Evolutionary conservation across 148 eudicot species (phyloP), one percentile per base, ranked within the genome.

Genomic region (Nepenthes gracilis): DNA sequence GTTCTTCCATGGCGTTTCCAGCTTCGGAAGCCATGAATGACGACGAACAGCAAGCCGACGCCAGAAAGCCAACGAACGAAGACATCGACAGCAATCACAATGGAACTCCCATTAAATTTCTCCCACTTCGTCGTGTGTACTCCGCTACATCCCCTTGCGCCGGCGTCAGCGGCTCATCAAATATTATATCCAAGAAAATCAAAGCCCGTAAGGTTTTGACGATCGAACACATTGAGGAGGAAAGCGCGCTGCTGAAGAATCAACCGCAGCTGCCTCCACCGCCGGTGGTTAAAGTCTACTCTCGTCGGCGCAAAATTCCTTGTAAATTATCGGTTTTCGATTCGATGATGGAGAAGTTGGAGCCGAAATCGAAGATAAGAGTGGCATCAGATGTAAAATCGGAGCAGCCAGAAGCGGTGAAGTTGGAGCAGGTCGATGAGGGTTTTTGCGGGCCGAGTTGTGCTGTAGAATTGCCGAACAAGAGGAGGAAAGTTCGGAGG

Each of bases 111-210:
- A 38, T 75, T 33, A 71, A 67, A 73, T 83, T 78, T 77, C 75
- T 85, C 4, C 86, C 93, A 11, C 79, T 86, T 8, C 72, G 61
- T 73, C 80, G 80, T 38, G 80, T 85, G 13, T 85, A 83, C 81
- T 85, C 92, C 13, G 76, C 88, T 47, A 76, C 87, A 1, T 64
- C 86, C 0, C 84, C 86, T 2, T 79, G 90, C 12, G 23, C 23
- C 23, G 23, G 23, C 23, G 23, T 23, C 23, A 68, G 62, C 6
- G 81, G 77, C 32, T 74, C 83, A 2, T 71, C 85, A 34, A 66
- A 65, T 43, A 74, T 73, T 54, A 71, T 74, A n/a, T 81, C 85
- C 2, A 83, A 83, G 71, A 86, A 86, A 67, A 77, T 83, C 2
- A 75, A 79, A 34, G 85, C 88, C 23, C 73, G 84, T 0, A 78